Conservation (phyloP, 129 eudicot species). For the Deinandra increscens region DNA sequence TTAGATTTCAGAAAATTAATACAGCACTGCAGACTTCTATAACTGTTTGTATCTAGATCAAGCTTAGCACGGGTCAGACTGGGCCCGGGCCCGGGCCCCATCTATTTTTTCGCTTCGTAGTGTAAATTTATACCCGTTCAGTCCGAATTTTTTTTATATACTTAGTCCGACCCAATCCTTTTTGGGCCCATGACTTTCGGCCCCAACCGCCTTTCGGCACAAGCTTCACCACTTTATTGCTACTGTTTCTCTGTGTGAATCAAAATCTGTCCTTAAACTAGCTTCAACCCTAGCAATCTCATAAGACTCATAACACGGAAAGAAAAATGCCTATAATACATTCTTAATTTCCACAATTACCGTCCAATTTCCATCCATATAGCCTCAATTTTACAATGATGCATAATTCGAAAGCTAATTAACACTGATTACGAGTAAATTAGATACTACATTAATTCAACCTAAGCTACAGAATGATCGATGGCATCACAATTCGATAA, state of each 20-base stretch:
- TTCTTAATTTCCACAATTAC: background rate
- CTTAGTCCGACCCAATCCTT: too few relatives aligned
- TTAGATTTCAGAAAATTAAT: constrained; percentile 4
- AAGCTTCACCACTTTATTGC: too few relatives aligned
- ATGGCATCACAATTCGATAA: background rate
- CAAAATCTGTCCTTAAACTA: background rate
- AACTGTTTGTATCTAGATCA: too few relatives aligned
- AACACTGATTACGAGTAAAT: background rate
- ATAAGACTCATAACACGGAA: background rate
- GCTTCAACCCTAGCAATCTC: background rate
- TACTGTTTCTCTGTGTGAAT: background rate
- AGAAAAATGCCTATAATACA: too few relatives aligned
- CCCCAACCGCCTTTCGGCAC: too few relatives aligned
- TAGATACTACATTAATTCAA: background rate
- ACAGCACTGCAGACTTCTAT: too few relatives aligned
- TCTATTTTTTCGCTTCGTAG: too few relatives aligned
- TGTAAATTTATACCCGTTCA: too few relatives aligned
- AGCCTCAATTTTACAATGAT: background rate
- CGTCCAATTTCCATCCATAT: background rate
- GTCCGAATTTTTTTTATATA: too few relatives aligned
- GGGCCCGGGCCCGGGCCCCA: too few relatives aligned
- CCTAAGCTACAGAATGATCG: background rate
- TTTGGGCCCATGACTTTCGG: too few relatives aligned
- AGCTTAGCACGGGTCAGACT: too few relatives aligned
- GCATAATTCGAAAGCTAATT: background rate